Conservation (phyloP, 2,329 filamentous ascomycete species). For the Metarhizium brunneum region DNA sequence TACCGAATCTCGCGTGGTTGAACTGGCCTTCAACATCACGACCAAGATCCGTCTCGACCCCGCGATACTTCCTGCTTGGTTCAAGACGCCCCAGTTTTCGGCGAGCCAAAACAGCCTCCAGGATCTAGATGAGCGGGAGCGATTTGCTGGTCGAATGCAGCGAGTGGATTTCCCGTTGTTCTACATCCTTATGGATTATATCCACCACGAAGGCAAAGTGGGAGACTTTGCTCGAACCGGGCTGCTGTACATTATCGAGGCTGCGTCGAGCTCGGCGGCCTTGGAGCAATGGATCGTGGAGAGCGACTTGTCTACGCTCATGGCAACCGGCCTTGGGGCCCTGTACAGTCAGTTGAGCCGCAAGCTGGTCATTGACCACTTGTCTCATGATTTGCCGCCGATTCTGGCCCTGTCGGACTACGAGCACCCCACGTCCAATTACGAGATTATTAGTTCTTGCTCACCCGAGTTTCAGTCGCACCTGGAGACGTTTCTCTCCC, state of each 20-base stretch:
- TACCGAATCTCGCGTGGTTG: constrained; percentile 80
- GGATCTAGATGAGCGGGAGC: constrained; percentile 55
- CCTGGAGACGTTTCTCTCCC: constrained; percentile 86
- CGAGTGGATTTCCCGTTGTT: constrained; percentile 93
- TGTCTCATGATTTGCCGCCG: constrained; percentile 65
- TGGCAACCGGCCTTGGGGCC: constrained; percentile 90
- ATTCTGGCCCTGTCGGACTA: constrained; percentile 88
- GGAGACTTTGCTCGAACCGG: constrained; percentile 95
- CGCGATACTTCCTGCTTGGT: constrained; percentile 83
- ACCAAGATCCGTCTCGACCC: constrained; percentile 92
- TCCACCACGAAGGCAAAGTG: constrained; percentile 88
- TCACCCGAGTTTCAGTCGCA: constrained; percentile 72
- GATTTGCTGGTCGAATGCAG: constrained; percentile 76
- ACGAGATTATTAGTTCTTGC: constrained; percentile 65
- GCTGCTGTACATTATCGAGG: constrained; percentile 90
- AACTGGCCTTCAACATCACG: constrained; percentile 90
- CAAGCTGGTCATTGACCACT: constrained; percentile 73
- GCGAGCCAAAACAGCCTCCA: constrained; percentile 23
- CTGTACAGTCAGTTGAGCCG: constrained; percentile 58
- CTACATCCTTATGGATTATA: constrained; percentile 91
- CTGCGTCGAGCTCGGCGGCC: constrained; percentile 70
- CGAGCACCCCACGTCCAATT: constrained; percentile 57
- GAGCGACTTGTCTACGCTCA: constrained; percentile 89
- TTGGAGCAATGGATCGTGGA: constrained; percentile 96
- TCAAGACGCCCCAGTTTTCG: constrained; percentile 47